A percentile compares a stretch with the other conserved stretches of the same genome.
Evolutionary conservation across 129 eudicot species (phyloP).

Genomic region (Flaveria ramosissima): DNA sequence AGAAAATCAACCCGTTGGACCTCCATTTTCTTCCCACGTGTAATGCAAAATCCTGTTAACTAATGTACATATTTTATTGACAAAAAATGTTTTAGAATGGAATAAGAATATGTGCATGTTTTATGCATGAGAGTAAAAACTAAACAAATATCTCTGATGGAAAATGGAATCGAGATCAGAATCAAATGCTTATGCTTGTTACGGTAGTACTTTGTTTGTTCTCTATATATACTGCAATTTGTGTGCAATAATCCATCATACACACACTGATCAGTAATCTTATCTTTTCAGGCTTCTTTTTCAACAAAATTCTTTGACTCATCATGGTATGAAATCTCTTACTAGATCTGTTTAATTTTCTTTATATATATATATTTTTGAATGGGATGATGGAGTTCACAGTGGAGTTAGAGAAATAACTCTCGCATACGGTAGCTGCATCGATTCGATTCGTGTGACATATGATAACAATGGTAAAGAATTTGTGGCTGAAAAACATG

Average conservation of each 20-base stretch:
- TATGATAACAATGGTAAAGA: constrained; percentile 64
- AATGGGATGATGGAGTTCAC: constrained; percentile 61
- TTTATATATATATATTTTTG: no score
- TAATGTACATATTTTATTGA: neutral
- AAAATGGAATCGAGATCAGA: neutral
- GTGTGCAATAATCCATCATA: neutral
- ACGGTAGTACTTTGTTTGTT: constrained; percentile 1
- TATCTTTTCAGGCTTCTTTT: neutral
- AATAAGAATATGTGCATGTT: constrained; percentile 10
- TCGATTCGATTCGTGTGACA: constrained; percentile 60
- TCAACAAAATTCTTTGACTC: neutral
- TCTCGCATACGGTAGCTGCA: constrained; percentile 53
- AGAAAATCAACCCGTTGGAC: neutral
- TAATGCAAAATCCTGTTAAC: neutral
- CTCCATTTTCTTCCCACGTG: neutral
- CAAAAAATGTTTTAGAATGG: neutral
- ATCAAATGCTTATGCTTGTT: constrained; percentile 10
- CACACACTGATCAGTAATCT: neutral
- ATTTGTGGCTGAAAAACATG: constrained; percentile 51
- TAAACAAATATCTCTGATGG: neutral
- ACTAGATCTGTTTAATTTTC: no score
- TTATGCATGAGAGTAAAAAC: neutral
- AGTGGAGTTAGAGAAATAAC: constrained; percentile 61
- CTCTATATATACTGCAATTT: constrained; percentile 1
- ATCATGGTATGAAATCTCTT: neutral